phyloP scores from a whole-genome alignment of 495 filamentous ascomycete genomes.

The Penicillium silybi region DNA sequence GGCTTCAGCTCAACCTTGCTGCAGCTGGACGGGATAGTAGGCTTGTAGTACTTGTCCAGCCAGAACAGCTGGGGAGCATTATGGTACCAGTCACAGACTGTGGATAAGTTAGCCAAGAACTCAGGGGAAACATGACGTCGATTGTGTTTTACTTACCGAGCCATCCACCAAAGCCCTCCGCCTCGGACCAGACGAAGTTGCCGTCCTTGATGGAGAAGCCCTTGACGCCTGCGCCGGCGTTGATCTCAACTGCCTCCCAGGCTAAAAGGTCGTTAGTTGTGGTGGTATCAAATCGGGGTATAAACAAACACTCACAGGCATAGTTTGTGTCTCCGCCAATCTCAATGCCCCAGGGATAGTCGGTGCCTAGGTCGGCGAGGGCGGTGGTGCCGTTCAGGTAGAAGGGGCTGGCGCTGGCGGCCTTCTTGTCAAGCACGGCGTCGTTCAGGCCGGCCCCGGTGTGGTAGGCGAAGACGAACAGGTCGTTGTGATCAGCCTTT shows the following conservation, averaged over 20 bases:
- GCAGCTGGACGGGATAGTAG: conserved; percentile 41
- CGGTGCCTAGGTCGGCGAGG: conserved; percentile 8
- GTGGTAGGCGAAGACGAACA: conserved; percentile 47
- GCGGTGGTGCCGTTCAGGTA: conserved; percentile 41
- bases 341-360: conserved; percentile 34
- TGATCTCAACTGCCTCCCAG: conserved; percentile 42
- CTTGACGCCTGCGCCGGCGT: conserved; percentile 29
- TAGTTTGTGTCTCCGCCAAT: conserved; percentile 23
- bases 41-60: conserved; percentile 25
- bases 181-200: conserved; percentile 35
- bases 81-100: conserved; percentile 55
- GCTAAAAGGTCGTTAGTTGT: conserved; percentile 16
- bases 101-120: not conserved
- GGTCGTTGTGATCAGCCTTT: conserved; percentile 34
- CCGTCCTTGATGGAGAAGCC: conserved; percentile 40
- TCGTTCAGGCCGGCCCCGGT: conserved; percentile 46
- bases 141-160: conserved; percentile 35
- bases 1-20: conserved; percentile 37
- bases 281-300: not conserved
- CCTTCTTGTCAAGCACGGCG: conserved; percentile 33
- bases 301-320: conserved; percentile 15
- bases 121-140: not conserved
- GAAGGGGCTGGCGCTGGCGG: conserved; percentile 21
- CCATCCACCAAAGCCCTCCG: conserved; percentile 48
- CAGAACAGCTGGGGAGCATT: conserved; percentile 53